These are phyloP conservation scores for Colletotrichum limetticola DNA, from an alignment of 2,329 filamentous ascomycete genomes.

Conservation along the genomic window DNA sequence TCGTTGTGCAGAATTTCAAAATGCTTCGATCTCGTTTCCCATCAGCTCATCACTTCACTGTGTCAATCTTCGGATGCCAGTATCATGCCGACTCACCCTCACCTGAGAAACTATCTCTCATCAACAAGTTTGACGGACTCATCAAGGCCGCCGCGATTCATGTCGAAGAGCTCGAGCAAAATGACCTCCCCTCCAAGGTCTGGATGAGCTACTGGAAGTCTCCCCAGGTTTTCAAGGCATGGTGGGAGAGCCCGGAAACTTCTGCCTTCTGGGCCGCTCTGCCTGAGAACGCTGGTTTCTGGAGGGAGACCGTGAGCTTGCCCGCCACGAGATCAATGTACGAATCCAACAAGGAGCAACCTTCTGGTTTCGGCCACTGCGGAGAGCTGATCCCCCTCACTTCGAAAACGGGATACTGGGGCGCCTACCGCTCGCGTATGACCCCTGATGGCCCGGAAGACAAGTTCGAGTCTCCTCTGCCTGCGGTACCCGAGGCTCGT, in stretches of 20 bases:
- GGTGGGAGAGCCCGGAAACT: slow-evolving; percentile 27
- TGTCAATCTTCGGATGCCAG: slow-evolving; percentile 29
- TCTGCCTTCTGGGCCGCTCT: slow-evolving; percentile 20
- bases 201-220: slow-evolving; percentile 33
- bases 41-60: slow-evolving; percentile 30
- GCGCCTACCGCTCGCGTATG: slow-evolving; percentile 31
- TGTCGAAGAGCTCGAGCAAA: slow-evolving; percentile 32
- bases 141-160: slow-evolving; percentile 27
- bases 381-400: slow-evolving; percentile 28
- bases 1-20: not conserved
- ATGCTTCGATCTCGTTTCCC: slow-evolving; percentile 33
- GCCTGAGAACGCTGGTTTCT: slow-evolving; percentile 21
- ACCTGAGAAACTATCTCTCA: slow-evolving; percentile 20
- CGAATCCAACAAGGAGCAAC: slow-evolving; percentile 23
- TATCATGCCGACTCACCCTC: slow-evolving; percentile 30
- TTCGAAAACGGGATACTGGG: slow-evolving; percentile 30
- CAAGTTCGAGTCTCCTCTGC: slow-evolving; percentile 25
- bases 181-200: slow-evolving; percentile 30
- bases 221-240: slow-evolving; percentile 25
- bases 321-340: slow-evolving; percentile 26
- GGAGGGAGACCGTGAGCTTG: slow-evolving; percentile 30
- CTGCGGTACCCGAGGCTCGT: slow-evolving; percentile 8
- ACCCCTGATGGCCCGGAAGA: slow-evolving; percentile 21
- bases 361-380: slow-evolving; percentile 29
- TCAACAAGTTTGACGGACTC: slow-evolving; percentile 21